Evolutionary conservation across 805 yeast species (phyloP).

Genomic region (Zygosaccharomyces rouxii): DNA sequence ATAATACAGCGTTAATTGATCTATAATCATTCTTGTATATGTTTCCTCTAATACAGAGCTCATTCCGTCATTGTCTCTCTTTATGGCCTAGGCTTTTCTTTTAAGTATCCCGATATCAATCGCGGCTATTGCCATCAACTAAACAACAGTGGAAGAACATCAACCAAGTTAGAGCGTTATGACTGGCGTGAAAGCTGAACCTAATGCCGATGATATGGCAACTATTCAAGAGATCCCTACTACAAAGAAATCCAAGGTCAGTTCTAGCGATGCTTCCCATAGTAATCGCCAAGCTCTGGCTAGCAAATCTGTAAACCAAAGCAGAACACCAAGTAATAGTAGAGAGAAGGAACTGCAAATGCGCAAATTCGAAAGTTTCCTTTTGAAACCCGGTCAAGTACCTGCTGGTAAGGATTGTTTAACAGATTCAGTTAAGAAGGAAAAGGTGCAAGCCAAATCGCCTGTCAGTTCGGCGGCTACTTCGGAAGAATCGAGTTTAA

Average conservation of each 20-base stretch:
- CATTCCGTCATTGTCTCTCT: background rate
- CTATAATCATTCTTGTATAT: background rate
- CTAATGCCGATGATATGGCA: background rate
- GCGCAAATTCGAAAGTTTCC: constrained; percentile 13
- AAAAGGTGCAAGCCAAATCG: background rate
- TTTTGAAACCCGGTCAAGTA: constrained; percentile 7
- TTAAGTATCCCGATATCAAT: background rate
- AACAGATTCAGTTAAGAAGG: background rate
- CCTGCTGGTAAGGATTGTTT: background rate
- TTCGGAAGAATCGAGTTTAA: background rate
- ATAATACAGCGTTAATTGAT: too few relatives aligned
- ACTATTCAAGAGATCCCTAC: background rate
- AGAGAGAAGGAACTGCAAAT: constrained; percentile 7
- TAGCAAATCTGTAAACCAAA: constrained; percentile 15
- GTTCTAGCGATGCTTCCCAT: background rate
- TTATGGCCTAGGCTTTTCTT: background rate
- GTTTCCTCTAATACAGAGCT: background rate
- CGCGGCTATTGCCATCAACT: constrained; percentile 1
- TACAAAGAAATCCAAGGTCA: background rate
- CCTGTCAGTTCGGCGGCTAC: background rate
- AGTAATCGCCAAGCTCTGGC: constrained; percentile 25
- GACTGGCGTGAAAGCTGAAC: constrained; percentile 16
- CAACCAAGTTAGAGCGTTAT: background rate
- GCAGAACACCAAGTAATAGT: constrained; percentile 2
- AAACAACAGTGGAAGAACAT: background rate